Percentiles rank a stretch among this genome's conserved stretches.
Evolutionary conservation across 352 stramenopile species (phyloP).

Genomic region (Phytophthora ramorum): DNA sequence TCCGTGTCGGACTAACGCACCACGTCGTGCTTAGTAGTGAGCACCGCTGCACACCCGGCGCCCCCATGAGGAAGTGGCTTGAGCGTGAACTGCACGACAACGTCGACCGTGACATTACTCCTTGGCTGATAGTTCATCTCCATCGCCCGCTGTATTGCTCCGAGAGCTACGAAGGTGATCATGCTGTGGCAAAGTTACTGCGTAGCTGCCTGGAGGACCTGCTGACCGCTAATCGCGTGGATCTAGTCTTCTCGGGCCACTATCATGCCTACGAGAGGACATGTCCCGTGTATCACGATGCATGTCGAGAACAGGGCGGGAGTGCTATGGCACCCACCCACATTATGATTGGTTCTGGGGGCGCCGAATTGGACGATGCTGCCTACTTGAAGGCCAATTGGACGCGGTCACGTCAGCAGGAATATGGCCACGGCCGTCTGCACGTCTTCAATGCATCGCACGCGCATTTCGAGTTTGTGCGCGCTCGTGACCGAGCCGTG

Average conservation of each 20-base stretch:
- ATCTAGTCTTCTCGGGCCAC: slow-evolving; percentile 63
- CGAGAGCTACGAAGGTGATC: slow-evolving; percentile 31
- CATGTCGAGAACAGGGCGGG: slow-evolving; percentile 28
- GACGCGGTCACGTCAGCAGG: slow-evolving; percentile 31
- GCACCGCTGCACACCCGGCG: slow-evolving; percentile 49
- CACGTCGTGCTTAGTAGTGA: slow-evolving; percentile 60
- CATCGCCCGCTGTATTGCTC: slow-evolving; percentile 64
- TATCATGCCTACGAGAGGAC: slow-evolving; percentile 72
- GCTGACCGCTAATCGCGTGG: slow-evolving; percentile 44
- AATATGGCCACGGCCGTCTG: slow-evolving; percentile 55
- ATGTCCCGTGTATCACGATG: slow-evolving; percentile 47
- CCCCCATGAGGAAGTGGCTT: slow-evolving; percentile 54
- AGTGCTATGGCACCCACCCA: slow-evolving; percentile 44
- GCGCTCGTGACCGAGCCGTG: slow-evolving; percentile 30
- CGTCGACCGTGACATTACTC: slow-evolving; percentile 52
- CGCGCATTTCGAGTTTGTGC: slow-evolving; percentile 54
- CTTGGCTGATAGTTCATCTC: slow-evolving; percentile 65
- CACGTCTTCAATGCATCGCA: slow-evolving; percentile 58
- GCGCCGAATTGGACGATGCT: slow-evolving; percentile 42
- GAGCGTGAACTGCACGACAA: slow-evolving; percentile 41
- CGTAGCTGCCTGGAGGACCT: slow-evolving; percentile 47
- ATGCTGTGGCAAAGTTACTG: slow-evolving; percentile 38
- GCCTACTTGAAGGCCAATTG: slow-evolving; percentile 37
- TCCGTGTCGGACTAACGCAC: slow-evolving; percentile 49
- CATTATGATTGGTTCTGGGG: slow-evolving; percentile 60